Base-by-base conservation (phyloP, 2,329 filamentous ascomycete species). In the Fusarium cicatricum region DNA sequence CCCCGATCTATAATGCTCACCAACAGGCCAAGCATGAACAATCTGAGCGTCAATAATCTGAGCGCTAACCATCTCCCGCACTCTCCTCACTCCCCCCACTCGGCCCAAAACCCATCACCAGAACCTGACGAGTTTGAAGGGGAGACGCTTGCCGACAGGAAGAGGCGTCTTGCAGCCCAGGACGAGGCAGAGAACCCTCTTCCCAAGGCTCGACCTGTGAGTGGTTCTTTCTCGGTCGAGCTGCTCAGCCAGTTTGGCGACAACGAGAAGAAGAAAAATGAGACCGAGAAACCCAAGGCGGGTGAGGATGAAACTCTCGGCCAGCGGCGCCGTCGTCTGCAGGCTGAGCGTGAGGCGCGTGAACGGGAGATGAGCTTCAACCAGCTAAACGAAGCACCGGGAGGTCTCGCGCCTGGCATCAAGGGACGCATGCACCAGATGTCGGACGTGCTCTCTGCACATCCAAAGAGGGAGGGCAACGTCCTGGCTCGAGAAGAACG, bases 291-390 rank as follows among this genome's bases (percentile, higher is more conserved):
- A 43, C 60, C 69, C 7, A 64, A 66, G 11, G 14, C 38, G 0
- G 69, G 58, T 6, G 89, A 88, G 62, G 89, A 92, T 65, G 91
- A 95, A 70, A 94, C 91, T 0, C 79, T 95, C 0, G 91, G 90
- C 10, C 90, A 94, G 72, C 86, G 91, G 11, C 86, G 90, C 1
- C 86, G 85, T 23, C 84, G 91, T 21, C 79, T 95, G 2, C 90
- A 92, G 71, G 86, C 87, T 7, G 86, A 88, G 67, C 80, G 81
- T 21, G 87, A 90, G 72, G 87, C 87, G 7, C 82, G 85, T 23
- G 82, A 84, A 57, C 76, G 80, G 36, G 83, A 84, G 60, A 83
- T 85, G 72, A 77, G 75, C 36, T 70, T 75, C 32, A 71, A 72
- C 48, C 65, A 69, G 15, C 58, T 68, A 16, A 57, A 60, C 12